A percentile compares a stretch with the other conserved stretches of the same genome.
Evolutionary conservation across 2,329 filamentous ascomycete species (phyloP).

Genomic region (Clathrospora elynae): DNA sequence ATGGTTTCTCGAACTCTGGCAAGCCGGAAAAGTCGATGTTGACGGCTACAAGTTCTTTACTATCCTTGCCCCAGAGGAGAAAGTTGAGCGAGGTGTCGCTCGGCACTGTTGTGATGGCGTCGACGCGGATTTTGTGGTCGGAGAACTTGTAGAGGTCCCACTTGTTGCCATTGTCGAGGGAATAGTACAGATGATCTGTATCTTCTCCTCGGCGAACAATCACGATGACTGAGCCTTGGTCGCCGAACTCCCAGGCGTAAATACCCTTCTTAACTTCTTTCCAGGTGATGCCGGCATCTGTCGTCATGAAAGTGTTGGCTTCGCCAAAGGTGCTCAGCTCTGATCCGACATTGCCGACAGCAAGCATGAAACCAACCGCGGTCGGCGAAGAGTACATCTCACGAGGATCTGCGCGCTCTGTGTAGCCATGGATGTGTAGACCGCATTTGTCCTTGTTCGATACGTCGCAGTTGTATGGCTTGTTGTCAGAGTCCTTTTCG

Average conservation of each 20-base stretch:
- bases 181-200: constrained; percentile 74
- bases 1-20: constrained; percentile 65
- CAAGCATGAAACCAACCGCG: constrained; percentile 89
- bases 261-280: constrained; percentile 81
- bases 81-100: constrained; percentile 92
- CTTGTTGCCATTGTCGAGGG: constrained; percentile 76
- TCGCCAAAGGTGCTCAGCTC: constrained; percentile 69
- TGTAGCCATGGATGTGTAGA: constrained; percentile 93
- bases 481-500: constrained; percentile 69
- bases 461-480: constrained; percentile 71
- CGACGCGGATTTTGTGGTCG: constrained; percentile 68
- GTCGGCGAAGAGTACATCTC: constrained; percentile 88
- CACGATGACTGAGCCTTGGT: constrained; percentile 90
- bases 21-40: constrained; percentile 90
- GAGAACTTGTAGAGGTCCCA: constrained; percentile 82
- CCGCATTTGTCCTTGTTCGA: constrained; percentile 69
- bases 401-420: constrained; percentile 78
- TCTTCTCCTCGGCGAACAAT: constrained; percentile 74
- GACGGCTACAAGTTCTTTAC: constrained; percentile 67
- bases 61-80: constrained; percentile 77
- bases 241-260: constrained; percentile 94
- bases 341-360: constrained; percentile 85
- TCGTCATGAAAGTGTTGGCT: constrained; percentile 87
- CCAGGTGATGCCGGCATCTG: constrained; percentile 91
- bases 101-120: constrained; percentile 84